Base-by-base conservation (phyloP, 257 asterid genomes). In the Linaria vulgaris region DNA sequence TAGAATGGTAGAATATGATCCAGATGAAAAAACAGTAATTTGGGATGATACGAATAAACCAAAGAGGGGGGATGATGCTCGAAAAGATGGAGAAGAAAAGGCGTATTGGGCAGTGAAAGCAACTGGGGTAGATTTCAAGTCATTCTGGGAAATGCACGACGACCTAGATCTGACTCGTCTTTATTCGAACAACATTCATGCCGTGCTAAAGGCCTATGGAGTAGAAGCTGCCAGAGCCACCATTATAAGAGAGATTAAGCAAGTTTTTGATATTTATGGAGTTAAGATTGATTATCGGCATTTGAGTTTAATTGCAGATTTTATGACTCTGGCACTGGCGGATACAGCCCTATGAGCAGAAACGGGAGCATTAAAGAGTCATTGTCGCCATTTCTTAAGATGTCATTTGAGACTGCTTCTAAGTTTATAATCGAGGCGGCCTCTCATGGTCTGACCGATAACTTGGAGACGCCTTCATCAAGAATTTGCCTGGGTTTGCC, bases 191-290 rank as follows among this genome's bases (percentile, higher is more conserved):
- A 86, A 85, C 45, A 64, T 94, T 27, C 61, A 76, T 10, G 86
- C 95, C 16, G 76, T 94, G 85, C 57, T 94, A 75, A 69, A 63
- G 7, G 87, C 90, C 0, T 94, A 79, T 22, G 99, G 97, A 13
- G 97, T 94, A 3, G 99, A 94, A 82, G 99, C 95, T 4, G 96
- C 99, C 9, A 75, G 99, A 46, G 92, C 89, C 9, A 79, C 94
- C 23, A 53, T 94, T 47, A 76, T 94, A 56, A 76, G 88, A 71
- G 99, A 90, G 83, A 80, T 94, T 56, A 87, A 78, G 66, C 84
- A 85, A 17, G 97, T 94, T 15, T 94, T 94, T 22, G 94, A 91
- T 23, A 88, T 85, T 15, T 94, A 94, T 41, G 97, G 99, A 0
- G 99, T 94, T 15, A 85, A 90, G 77, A 79, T 94, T 21, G 97